phyloP scores from a whole-genome alignment of 75 land plant genomes.

The Pinus tabuliformis region DNA sequence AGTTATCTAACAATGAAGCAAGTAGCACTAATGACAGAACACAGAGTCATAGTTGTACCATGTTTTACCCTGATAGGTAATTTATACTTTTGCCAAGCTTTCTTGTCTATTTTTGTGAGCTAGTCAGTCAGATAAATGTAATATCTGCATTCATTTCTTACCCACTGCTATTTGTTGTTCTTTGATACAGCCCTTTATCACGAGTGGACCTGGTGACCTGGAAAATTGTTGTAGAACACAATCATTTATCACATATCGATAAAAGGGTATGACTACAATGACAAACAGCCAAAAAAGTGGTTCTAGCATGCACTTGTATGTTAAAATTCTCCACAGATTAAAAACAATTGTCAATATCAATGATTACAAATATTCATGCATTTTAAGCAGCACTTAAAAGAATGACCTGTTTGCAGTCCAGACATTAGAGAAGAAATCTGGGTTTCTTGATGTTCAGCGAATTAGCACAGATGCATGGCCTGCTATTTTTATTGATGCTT shows the following conservation, averaged over 20 bases:
- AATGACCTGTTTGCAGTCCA: slow-evolving; percentile 68
- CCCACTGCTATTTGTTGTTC: background rate
- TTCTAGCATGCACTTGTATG: slow-evolving; percentile 5
- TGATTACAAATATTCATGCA: slow-evolving; percentile 3
- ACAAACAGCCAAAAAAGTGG: background rate
- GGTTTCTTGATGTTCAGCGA: slow-evolving; percentile 58
- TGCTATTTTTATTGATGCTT: slow-evolving; percentile 52
- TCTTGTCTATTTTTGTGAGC: background rate
- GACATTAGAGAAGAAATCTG: slow-evolving; percentile 50
- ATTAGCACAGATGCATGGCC: slow-evolving; percentile 43
- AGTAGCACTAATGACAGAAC: background rate
- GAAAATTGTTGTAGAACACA: slow-evolving; percentile 60
- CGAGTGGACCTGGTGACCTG: slow-evolving; percentile 62
- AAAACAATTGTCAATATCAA: background rate
- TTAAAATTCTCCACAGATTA: too few species aligned
- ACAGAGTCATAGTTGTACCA: background rate
- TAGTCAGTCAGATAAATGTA: background rate
- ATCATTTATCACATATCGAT: slow-evolving; percentile 17
- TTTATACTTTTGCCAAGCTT: background rate
- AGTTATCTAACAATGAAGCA: slow-evolving; percentile 24
- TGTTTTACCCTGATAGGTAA: slow-evolving; percentile 68
- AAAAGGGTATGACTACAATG: slow-evolving; percentile 36
- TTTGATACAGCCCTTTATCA: slow-evolving; percentile 39
- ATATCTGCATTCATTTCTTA: background rate
- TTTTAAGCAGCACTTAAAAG: slow-evolving; percentile 6